phyloP scores from a whole-genome alignment of 441 rosid species.

The Rhodomyrtus psidioides region DNA sequence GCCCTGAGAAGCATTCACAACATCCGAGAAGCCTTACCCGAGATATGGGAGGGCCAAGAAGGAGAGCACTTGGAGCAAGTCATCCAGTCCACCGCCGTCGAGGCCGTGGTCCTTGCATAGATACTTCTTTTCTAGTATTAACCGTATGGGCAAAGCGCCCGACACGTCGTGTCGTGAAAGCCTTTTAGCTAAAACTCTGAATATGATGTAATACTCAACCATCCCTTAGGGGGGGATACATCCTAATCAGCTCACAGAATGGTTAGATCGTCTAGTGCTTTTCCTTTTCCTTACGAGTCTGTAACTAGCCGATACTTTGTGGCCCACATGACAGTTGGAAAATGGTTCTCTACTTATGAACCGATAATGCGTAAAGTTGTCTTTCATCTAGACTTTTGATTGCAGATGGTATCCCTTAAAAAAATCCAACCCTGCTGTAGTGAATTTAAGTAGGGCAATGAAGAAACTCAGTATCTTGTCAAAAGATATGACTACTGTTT shows the following conservation, averaged over 20 bases:
- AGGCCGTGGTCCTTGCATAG: conserved; percentile 59
- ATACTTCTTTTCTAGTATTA: background rate
- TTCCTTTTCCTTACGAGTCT: background rate
- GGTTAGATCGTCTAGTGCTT: background rate
- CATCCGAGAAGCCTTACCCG: conserved; percentile 73
- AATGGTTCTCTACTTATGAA: background rate
- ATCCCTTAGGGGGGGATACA: background rate
- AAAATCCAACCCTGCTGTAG: background rate
- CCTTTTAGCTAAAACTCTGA: background rate
- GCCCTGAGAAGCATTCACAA: conserved; percentile 73
- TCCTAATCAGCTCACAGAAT: background rate
- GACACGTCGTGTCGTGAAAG: background rate
- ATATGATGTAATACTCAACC: background rate
- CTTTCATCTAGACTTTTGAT: background rate
- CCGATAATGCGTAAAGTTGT: background rate
- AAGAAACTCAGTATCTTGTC: background rate
- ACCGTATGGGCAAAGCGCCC: background rate
- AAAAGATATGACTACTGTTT: background rate
- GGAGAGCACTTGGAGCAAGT: conserved; percentile 43
- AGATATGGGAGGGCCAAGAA: conserved; percentile 55
- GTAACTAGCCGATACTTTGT: background rate
- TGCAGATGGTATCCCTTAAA: background rate
- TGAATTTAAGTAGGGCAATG: background rate
- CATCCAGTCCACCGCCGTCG: conserved; percentile 46
- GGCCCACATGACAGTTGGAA: background rate